Percentiles rank a stretch among this genome's conserved stretches.
phyloP scores from a whole-genome alignment of 2,329 filamentous ascomycete species.

The Nigrospora oryzae region DNA sequence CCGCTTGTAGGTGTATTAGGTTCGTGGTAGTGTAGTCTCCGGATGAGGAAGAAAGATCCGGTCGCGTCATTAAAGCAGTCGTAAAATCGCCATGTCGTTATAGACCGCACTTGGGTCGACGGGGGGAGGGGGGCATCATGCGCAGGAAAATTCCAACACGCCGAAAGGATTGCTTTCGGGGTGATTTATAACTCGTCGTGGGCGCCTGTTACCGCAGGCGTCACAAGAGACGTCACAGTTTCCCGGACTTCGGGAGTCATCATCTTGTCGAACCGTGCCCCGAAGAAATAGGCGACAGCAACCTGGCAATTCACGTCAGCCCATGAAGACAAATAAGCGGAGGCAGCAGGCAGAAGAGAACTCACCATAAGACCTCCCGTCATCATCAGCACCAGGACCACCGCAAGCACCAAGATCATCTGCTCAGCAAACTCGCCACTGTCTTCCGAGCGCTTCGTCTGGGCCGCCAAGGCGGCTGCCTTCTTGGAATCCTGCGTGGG shows the following conservation, averaged over 20 bases:
- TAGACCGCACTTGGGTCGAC: too few relatives aligned
- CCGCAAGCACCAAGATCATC: slow-evolving; percentile 56
- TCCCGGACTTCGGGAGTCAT: slow-evolving; percentile 20
- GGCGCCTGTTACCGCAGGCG: slow-evolving; percentile 1
- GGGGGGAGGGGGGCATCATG: neutral
- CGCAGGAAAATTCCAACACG: slow-evolving; percentile 1
- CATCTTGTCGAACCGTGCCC: slow-evolving; percentile 73
- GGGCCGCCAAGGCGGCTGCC: slow-evolving; percentile 29
- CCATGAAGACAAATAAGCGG: neutral
- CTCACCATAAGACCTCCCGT: slow-evolving; percentile 76
- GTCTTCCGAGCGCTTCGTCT: slow-evolving; percentile 20
- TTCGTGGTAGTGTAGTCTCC: too few relatives aligned
- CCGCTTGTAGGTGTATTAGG: too few relatives aligned
- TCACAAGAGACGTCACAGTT: neutral
- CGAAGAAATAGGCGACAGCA: slow-evolving; percentile 67
- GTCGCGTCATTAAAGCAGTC: too few relatives aligned
- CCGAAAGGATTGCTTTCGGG: slow-evolving; percentile 9
- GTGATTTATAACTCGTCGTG: slow-evolving; percentile 30
- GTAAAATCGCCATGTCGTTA: too few relatives aligned
- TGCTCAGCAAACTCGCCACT: slow-evolving; percentile 38
- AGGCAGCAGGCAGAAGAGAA: slow-evolving; percentile 7
- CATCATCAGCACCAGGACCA: slow-evolving; percentile 59
- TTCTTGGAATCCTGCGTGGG: slow-evolving; percentile 69
- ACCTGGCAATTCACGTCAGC: slow-evolving; percentile 43
- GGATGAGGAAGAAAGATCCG: too few relatives aligned